Evolutionary conservation across 176 grass and related monocot genomes (phyloP).

Genomic region (Cocos nucifera): DNA sequence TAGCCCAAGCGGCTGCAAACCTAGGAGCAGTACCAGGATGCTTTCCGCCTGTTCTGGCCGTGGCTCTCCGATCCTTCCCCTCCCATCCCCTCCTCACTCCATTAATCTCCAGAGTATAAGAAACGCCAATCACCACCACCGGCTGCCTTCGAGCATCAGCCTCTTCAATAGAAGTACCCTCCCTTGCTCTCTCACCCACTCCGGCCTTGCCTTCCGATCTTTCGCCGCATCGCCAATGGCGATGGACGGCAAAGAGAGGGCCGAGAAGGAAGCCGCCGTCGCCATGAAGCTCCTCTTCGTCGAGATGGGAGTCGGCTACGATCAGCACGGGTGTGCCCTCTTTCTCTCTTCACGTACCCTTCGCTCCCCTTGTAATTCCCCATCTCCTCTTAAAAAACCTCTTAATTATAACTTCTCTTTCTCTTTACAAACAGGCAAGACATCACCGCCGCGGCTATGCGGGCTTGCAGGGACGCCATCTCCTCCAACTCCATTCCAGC

Average conservation of each 20-base stretch:
- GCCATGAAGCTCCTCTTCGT: constrained; percentile 83
- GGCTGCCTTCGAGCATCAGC: too few relatives aligned
- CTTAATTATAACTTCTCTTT: not conserved
- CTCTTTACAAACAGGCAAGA: constrained; percentile 40
- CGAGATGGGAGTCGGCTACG: constrained; percentile 96
- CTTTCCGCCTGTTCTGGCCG: too few relatives aligned
- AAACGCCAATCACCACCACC: too few relatives aligned
- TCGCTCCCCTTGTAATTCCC: not conserved
- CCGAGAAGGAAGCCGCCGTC: not conserved
- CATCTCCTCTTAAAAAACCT: not conserved
- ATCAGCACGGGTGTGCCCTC: constrained; percentile 62
- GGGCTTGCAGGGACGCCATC: constrained; percentile 89
- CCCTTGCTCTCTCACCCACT: not conserved
- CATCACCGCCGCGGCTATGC: constrained; percentile 72
- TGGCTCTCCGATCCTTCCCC: too few relatives aligned
- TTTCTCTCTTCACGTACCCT: not conserved
- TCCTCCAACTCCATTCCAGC: constrained; percentile 97
- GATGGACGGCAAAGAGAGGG: constrained; percentile 2
- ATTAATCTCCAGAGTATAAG: too few relatives aligned
- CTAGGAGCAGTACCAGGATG: too few relatives aligned
- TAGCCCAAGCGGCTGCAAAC: too few relatives aligned
- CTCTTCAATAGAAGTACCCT: constrained; percentile 1
- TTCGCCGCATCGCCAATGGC: not conserved
- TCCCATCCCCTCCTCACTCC: too few relatives aligned
- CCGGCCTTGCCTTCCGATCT: not conserved